Base-by-base conservation (phyloP, 23 red algal genomes). In the Chondrus crispus region DNA sequence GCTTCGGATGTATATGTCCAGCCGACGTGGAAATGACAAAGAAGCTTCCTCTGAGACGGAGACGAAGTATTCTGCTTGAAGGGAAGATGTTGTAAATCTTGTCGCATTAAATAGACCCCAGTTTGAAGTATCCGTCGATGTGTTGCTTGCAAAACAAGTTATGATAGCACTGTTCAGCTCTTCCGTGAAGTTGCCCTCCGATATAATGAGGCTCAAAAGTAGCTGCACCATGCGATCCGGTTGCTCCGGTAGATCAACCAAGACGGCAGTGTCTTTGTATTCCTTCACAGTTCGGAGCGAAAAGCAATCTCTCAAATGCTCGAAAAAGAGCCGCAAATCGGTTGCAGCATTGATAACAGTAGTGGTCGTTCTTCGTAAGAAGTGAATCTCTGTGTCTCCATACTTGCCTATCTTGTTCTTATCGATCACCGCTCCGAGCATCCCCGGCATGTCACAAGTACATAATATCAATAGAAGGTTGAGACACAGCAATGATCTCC, bases 141-240 rank as follows among this genome's bases (percentile, higher is more conserved):
- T 90, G 43, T 46, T 55, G 2, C 51, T 77, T 19, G 72, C 47
- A 48, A 90, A 52, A 52, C 86, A 90, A 16, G 38, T 24, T 35
- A 90, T 68, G 43, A 81, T 71, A 63, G 54, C 72, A 29, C 28
- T 37, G 60, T 80, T 79, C 50, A 90, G 20, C 26, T 1, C 3
- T 16, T 80, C 49, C 16, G 71, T 79, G 5, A 90, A 80, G 19
- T 43, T 60, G 28, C 54, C 8, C 38, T 81, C 63, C 71, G 64
- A 60, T 47, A 90, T 32, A 46, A 90, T 80, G 13, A 90, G 69
- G 45, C 86, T 90, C 20, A 90, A 62, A 18, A 78, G 58, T 48
- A 90, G 78, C 72, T 54, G 70, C 14, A 68, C 84, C 16, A 68
- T 68, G 49, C 84, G 62, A 30, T 87, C 24, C 26, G 84, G 84